Base-by-base conservation (phyloP, 2,329 filamentous ascomycete species). In the Ophiostoma angusticollis region DNA sequence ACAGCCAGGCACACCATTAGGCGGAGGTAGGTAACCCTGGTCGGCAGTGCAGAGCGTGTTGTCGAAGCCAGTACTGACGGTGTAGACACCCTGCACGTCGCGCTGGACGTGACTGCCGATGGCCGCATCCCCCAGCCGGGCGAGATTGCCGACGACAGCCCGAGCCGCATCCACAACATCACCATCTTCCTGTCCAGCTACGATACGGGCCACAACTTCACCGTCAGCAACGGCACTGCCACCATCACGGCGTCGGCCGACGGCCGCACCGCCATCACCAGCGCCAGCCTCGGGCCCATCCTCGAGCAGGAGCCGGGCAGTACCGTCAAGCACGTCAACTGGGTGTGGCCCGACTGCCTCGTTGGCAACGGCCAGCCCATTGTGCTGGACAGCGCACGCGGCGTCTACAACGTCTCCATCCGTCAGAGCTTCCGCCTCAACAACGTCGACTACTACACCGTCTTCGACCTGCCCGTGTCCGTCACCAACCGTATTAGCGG, bases 271-370 rank as follows among this genome's bases (percentile, higher is more conserved):
- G n/a, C n/a, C n/a, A n/a, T n/a, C n/a, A n/a, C n/a, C n/a, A n/a
- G n/a, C 37, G 69, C 68, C 7, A 77, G 68, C 31, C 55, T 78
- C 6, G 72, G 73, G 2, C 63, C 77, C 35, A 76, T 84, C 39
- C 69, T 84, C 61, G 54, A 58, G 21, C 72, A 78, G 45, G 78
- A 84, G 51, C 57, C 67, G 1, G 70, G 70, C 4, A 80, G 76
- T 51, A 83, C 79, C 0, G 80, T 84, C 31, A 84, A 84, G 53
- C 78, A 84, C 52, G 67, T 83, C 45, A 77, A 78, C 51, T 84
- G 79, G 75, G 61, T 70, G 16, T 84, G 78, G 78, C 79, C 80
- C 0, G 68, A 70, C 42, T 84, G 79, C 49, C 61, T 84, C 0
- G 72, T 75, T 3, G 78, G 78, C 14, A 61, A 77, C 35, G 74